Evolutionary conservation across 2,329 filamentous ascomycete genomes (phyloP).

Genomic region (Fusarium mundagurra): DNA sequence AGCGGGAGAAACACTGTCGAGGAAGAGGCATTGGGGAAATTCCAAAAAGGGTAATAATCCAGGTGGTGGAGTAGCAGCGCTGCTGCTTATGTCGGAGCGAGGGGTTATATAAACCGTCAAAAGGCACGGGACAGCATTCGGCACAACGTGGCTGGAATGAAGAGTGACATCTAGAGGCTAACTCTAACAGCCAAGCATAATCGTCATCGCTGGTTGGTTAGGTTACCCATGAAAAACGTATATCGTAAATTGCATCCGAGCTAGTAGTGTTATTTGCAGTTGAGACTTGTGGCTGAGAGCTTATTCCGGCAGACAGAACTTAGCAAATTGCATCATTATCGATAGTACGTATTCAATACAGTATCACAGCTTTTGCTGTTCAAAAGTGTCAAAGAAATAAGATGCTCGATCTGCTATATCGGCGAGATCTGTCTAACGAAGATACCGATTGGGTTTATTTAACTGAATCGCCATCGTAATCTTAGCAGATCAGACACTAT

Average conservation of each 20-base stretch:
- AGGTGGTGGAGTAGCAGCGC: background rate
- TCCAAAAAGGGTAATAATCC: background rate
- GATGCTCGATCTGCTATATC: background rate
- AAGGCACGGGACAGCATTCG: background rate
- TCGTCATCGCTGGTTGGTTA: background rate
- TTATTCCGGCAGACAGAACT: no score
- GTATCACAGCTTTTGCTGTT: background rate
- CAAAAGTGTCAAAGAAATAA: background rate
- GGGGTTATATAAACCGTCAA: background rate
- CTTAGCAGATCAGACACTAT: no score
- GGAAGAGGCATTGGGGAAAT: constrained; percentile 6
- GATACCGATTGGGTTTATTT: background rate
- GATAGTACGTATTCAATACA: accelerated
- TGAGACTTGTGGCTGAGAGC: no score
- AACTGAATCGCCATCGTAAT: background rate
- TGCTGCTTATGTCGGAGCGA: background rate
- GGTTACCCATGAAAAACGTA: background rate
- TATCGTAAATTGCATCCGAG: accelerated
- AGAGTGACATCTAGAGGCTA: background rate
- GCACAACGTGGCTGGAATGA: background rate
- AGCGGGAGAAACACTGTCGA: constrained; percentile 12
- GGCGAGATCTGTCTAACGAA: background rate
- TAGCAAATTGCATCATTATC: accelerated
- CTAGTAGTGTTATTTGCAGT: no score
- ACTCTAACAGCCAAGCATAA: background rate